A percentile compares a stretch with the other conserved stretches of the same genome.
Evolutionary conservation across 2,329 filamentous ascomycete genomes (phyloP).

Genomic region (Ascochyta pisi): DNA sequence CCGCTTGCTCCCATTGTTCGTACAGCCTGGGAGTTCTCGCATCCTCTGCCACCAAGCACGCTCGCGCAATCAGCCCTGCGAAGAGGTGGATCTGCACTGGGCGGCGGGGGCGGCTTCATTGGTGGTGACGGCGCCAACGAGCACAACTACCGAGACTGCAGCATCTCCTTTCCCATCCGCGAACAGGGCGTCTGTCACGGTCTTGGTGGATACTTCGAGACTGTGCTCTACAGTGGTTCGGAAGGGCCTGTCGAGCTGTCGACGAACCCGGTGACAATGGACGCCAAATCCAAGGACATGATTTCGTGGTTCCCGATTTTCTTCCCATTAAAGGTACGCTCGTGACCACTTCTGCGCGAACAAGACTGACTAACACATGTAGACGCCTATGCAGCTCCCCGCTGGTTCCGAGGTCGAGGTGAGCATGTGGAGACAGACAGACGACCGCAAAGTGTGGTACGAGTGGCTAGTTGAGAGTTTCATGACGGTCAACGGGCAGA

Average conservation of each 20-base stretch:
- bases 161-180: conserved; percentile 77
- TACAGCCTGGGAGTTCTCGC: conserved; percentile 79
- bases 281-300: conserved; percentile 94
- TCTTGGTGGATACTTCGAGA: conserved; percentile 93
- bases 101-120: conserved; percentile 74
- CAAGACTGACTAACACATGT: background rate
- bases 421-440: conserved; percentile 95
- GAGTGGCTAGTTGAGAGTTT: conserved; percentile 96
- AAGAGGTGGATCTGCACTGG: conserved; percentile 68
- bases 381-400: conserved; percentile 87
- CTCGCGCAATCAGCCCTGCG: conserved; percentile 64
- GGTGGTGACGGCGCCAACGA: conserved; percentile 84
- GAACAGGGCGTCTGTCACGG: conserved; percentile 88
- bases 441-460: conserved; percentile 97
- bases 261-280: conserved; percentile 90
- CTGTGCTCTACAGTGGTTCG: conserved; percentile 77
- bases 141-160: conserved; percentile 84
- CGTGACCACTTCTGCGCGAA: background rate
- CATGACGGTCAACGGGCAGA: conserved; percentile 65
- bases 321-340: conserved; percentile 86
- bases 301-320: conserved; percentile 99
- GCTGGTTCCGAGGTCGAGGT: conserved; percentile 85
- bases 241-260: conserved; percentile 78
- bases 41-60: conserved; percentile 70
- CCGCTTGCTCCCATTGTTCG: conserved; percentile 63